Conservation (phyloP, 129 eudicot species). For the Gnaphalium uliginosum region DNA sequence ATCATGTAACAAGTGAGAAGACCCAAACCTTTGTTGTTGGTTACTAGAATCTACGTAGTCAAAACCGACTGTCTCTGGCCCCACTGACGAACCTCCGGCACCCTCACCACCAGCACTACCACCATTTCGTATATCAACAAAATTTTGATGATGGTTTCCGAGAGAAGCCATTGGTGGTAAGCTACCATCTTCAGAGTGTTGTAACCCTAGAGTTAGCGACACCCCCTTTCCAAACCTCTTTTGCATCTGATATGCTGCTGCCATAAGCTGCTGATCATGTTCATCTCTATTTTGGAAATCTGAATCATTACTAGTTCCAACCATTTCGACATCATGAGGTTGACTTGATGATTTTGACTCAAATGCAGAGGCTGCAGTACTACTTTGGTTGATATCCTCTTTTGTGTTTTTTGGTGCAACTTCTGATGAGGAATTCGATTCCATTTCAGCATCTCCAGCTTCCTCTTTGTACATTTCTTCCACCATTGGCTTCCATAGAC, state of each 20-base stretch:
- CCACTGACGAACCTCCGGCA: constrained; percentile 38
- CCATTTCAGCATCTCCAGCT: constrained; percentile 57
- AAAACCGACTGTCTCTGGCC: constrained; percentile 44
- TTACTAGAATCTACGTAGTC: constrained; percentile 55
- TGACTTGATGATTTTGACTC: constrained; percentile 45
- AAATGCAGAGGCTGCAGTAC: constrained; percentile 40
- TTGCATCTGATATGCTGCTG: constrained; percentile 44
- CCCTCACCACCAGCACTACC: constrained; percentile 38
- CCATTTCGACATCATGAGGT: constrained; percentile 40
- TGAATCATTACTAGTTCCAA: constrained; percentile 35
- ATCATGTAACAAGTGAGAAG: constrained; percentile 60
- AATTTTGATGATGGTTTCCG: constrained; percentile 37
- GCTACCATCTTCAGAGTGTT: constrained; percentile 57
- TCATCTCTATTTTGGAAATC: constrained; percentile 34
- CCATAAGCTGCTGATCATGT: constrained; percentile 32
- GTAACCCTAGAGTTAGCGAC: constrained; percentile 75
- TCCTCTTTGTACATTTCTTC: constrained; percentile 96
- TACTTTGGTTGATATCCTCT: constrained; percentile 43
- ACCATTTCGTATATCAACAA: constrained; percentile 37
- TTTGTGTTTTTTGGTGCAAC: constrained; percentile 30
- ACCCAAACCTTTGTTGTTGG: constrained; percentile 49
- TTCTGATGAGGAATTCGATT: constrained; percentile 62
- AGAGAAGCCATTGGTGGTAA: constrained; percentile 40
- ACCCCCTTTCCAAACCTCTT: constrained; percentile 53
- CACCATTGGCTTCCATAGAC: constrained; percentile 93